Percentiles rank a stretch among this genome's conserved stretches.
These are phyloP conservation scores for Chlamydomonas reinhardtii DNA, from an alignment of 163 green algal genomes.

Conservation along the genomic window DNA sequence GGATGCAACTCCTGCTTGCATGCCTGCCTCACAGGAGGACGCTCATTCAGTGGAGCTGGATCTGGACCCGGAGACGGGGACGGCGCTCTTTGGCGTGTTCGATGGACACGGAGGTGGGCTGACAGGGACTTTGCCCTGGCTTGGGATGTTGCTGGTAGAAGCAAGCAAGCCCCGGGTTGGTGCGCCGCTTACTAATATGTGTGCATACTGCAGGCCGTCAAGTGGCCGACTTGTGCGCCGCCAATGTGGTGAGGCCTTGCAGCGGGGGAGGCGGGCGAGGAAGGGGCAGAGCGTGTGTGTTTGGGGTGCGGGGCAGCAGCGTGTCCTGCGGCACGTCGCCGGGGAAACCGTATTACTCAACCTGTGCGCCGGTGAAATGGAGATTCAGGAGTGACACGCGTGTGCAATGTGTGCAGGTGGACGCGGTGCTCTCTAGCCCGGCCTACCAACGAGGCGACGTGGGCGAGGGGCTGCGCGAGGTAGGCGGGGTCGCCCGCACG, in stretches of 20 bases:
- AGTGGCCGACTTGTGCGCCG: slow-evolving; percentile 75
- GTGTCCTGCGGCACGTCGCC: too few relatives aligned
- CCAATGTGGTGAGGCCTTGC: slow-evolving; percentile 63
- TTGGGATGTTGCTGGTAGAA: background rate
- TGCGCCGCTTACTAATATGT: too few relatives aligned
- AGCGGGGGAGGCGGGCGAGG: background rate
- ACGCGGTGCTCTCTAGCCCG: slow-evolving; percentile 12
- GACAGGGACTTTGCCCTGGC: background rate
- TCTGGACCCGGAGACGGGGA: slow-evolving; percentile 50
- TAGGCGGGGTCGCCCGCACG: too few relatives aligned
- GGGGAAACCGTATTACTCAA: too few relatives aligned
- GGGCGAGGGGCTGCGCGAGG: slow-evolving; percentile 34
- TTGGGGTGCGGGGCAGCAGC: too few relatives aligned
- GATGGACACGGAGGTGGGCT: slow-evolving; percentile 72
- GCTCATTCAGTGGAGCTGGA: slow-evolving; percentile 73
- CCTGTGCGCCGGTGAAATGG: too few relatives aligned
- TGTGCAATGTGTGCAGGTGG: background rate
- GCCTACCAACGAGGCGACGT: slow-evolving; percentile 23
- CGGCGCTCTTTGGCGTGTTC: slow-evolving; percentile 81
- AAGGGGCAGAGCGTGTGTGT: too few relatives aligned
- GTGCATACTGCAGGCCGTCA: slow-evolving; percentile 80
- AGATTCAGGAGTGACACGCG: too few relatives aligned
- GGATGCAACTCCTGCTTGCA: background rate
- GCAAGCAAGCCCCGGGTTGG: too few relatives aligned
- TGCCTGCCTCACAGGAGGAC: slow-evolving; percentile 70